Evolutionary conservation across 495 filamentous ascomycete species (phyloP).

Genomic region (Lophium mytilinum): DNA sequence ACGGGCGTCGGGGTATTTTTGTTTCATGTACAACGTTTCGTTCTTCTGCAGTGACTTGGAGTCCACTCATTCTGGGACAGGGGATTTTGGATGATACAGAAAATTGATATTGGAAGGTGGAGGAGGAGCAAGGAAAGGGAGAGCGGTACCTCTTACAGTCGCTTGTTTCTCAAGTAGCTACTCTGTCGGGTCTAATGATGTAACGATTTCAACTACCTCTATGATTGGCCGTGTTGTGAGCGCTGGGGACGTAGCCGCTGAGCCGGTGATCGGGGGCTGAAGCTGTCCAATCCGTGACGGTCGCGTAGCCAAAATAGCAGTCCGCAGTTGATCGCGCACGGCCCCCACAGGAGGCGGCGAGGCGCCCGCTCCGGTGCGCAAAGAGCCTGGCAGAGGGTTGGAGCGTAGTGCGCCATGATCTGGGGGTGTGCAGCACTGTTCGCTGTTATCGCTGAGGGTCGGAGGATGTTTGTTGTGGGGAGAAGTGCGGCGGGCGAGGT

Average conservation of each 20-base stretch:
- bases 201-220: slow-evolving; percentile 10
- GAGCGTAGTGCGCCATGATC: slow-evolving; percentile 2
- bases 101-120: slow-evolving; percentile 20
- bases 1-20: slow-evolving; percentile 14
- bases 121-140: slow-evolving; percentile 18
- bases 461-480: background rate
- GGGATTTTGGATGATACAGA: slow-evolving; percentile 22
- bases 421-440: slow-evolving; percentile 2
- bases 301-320: slow-evolving; percentile 28
- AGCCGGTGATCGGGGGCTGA: slow-evolving; percentile 20
- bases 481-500: background rate
- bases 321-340: slow-evolving; percentile 23
- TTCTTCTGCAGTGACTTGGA: slow-evolving; percentile 7
- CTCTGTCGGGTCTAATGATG: slow-evolving; percentile 20
- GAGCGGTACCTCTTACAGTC: slow-evolving; percentile 24
- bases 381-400: background rate
- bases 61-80: slow-evolving; percentile 24
- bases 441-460: background rate
- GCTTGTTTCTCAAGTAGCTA: slow-evolving; percentile 19
- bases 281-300: slow-evolving; percentile 23
- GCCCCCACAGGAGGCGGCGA: slow-evolving; percentile 7
- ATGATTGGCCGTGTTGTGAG: slow-evolving; percentile 23
- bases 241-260: slow-evolving; percentile 25
- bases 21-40: slow-evolving; percentile 28
- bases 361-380: slow-evolving; percentile 12